Conservation (phyloP, 2,329 filamentous ascomycete species). For the Aspergillus latus region DNA sequence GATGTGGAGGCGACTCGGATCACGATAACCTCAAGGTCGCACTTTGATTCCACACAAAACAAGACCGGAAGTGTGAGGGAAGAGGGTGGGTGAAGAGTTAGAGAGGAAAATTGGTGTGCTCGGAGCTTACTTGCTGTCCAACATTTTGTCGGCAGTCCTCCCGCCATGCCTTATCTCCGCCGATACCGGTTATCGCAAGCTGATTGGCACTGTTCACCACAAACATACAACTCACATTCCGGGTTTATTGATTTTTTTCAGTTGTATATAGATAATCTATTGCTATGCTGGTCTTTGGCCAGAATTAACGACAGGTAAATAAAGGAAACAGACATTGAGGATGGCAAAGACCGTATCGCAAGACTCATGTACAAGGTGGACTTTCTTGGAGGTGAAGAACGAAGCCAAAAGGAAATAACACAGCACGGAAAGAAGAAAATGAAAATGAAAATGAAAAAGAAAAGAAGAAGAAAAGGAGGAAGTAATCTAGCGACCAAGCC, state of each 20-base stretch:
- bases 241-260: not conserved
- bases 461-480: conserved; percentile 9
- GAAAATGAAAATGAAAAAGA: not conserved
- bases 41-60: not conserved
- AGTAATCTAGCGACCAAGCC: conserved; percentile 20
- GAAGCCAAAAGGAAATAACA: conserved; percentile 6
- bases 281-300: conserved; percentile 8
- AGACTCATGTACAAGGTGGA: conserved; percentile 2
- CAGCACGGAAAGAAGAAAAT: not conserved
- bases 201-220: not conserved
- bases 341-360: conserved; percentile 6
- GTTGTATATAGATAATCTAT: conserved; percentile 2
- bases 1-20: not conserved
- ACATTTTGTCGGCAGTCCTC: conserved; percentile 7
- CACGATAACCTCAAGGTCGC: not conserved
- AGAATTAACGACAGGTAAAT: conserved; percentile 8
- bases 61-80: too few relatives aligned
- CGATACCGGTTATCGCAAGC: not conserved
- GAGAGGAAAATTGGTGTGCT: not conserved
- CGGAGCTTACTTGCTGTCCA: not conserved
- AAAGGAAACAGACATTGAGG: not conserved
- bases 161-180: conserved; percentile 5
- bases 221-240: too few relatives aligned
- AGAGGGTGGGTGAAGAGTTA: not conserved
- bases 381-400: conserved; percentile 4